phyloP scores from a whole-genome alignment of 805 yeast genomes.

The Ogataea philodendri region DNA sequence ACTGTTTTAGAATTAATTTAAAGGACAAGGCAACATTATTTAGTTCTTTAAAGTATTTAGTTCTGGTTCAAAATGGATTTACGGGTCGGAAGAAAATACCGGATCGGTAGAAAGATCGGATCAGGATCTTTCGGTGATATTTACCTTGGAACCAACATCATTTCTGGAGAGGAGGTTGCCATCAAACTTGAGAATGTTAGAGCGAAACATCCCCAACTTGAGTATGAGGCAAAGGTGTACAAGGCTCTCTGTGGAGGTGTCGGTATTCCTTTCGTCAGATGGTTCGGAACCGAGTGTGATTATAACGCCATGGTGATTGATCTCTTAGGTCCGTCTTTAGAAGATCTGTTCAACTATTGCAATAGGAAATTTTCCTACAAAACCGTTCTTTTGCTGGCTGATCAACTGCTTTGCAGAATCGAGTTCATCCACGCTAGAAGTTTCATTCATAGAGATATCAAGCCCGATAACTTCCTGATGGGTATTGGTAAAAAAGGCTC shows the following conservation, averaged over 20 bases:
- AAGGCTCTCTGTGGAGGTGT: slow-evolving; percentile 94
- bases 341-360: slow-evolving; percentile 94
- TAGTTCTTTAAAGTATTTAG: slow-evolving; percentile 6
- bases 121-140: slow-evolving; percentile 98
- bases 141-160: slow-evolving; percentile 87
- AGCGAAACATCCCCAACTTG: slow-evolving; percentile 95
- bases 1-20: slow-evolving; percentile 10
- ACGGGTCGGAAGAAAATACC: slow-evolving; percentile 89
- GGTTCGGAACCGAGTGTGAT: slow-evolving; percentile 96
- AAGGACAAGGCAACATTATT: slow-evolving; percentile 5
- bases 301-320: slow-evolving; percentile 97
- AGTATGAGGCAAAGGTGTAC: slow-evolving; percentile 95
- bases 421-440: slow-evolving; percentile 95
- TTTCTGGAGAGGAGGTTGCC: slow-evolving; percentile 97
- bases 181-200: slow-evolving; percentile 86
- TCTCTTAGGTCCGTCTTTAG: slow-evolving; percentile 90
- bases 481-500: slow-evolving; percentile 93
- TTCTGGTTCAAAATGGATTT: slow-evolving; percentile 47
- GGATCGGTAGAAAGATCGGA: slow-evolving; percentile 94
- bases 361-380: slow-evolving; percentile 89
- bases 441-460: slow-evolving; percentile 80
- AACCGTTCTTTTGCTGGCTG: slow-evolving; percentile 89
- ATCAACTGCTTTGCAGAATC: slow-evolving; percentile 89
- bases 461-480: slow-evolving; percentile 82
- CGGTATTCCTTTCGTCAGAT: slow-evolving; percentile 94